Percentiles rank a stretch among this genome's conserved stretches.
phyloP scores from a whole-genome alignment of 2,329 filamentous ascomycete species.

The Penicillium sp. region DNA sequence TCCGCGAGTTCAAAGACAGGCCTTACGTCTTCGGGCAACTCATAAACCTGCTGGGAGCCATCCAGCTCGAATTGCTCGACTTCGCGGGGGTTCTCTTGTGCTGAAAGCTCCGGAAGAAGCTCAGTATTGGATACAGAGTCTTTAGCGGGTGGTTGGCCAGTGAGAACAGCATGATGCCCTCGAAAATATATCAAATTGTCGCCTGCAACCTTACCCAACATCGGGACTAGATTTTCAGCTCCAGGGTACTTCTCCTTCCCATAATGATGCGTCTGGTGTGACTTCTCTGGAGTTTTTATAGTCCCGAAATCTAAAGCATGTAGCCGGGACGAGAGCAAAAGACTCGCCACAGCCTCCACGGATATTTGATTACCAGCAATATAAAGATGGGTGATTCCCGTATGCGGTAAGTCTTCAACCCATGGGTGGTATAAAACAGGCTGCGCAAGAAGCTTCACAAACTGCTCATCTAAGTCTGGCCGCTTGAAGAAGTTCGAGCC shows the following conservation, averaged over 20 bases:
- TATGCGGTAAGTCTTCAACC: constrained; percentile 54
- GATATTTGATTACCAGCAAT: constrained; percentile 56
- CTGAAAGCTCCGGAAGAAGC: constrained; percentile 34
- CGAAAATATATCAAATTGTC: constrained; percentile 54
- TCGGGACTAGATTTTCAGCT: constrained; percentile 54
- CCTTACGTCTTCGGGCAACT: constrained; percentile 31
- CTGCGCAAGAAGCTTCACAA: constrained; percentile 49
- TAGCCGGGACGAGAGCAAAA: constrained; percentile 52
- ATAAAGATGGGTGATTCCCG: constrained; percentile 60
- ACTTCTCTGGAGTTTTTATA: constrained; percentile 38
- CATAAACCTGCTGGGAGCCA: constrained; percentile 32
- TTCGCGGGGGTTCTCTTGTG: constrained; percentile 27
- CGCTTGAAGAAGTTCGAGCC: constrained; percentile 27
- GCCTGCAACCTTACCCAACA: constrained; percentile 48
- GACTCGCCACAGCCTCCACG: constrained; percentile 54
- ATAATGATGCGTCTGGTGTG: constrained; percentile 17
- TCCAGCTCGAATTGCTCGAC: constrained; percentile 27
- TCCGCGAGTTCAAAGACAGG: constrained; percentile 42
- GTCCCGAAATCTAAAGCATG: constrained; percentile 57
- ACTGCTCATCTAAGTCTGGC: constrained; percentile 45
- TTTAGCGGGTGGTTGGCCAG: constrained; percentile 41
- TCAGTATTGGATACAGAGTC: constrained; percentile 27
- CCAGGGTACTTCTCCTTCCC: constrained; percentile 42
- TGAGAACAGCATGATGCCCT: constrained; percentile 55
- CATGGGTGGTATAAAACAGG: constrained; percentile 53